Percentiles rank a stretch among this genome's conserved stretches.
phyloP scores from a whole-genome alignment of 805 yeast genomes.

The Ogataea polymorpha region DNA sequence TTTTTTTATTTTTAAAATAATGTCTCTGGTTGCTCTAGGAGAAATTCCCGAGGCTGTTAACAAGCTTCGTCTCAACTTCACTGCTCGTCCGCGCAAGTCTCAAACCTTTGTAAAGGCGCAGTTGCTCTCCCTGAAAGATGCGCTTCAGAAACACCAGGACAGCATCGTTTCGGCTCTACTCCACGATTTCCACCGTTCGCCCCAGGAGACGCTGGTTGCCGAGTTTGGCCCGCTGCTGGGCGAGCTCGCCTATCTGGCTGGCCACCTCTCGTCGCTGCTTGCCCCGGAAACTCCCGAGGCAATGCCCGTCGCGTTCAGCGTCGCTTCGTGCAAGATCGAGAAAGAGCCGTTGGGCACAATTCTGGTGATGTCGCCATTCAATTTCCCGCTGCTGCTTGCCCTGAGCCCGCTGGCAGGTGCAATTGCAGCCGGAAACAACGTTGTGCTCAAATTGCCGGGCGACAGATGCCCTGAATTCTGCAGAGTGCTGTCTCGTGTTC shows the following conservation, averaged over 20 bases:
- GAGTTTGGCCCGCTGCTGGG: conserved; percentile 52
- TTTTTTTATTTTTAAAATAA: neutral
- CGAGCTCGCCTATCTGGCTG: conserved; percentile 60
- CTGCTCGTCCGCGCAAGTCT: conserved; percentile 45
- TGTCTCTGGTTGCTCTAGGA: conserved; percentile 4
- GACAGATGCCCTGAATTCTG: conserved; percentile 69
- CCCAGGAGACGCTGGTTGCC: conserved; percentile 55
- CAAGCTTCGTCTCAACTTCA: conserved; percentile 40
- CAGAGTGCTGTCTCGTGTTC: conserved; percentile 49
- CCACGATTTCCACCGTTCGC: conserved; percentile 65
- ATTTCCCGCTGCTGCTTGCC: conserved; percentile 68
- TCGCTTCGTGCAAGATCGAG: conserved; percentile 30
- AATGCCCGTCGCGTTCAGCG: conserved; percentile 34
- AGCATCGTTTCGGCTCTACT: conserved; percentile 54
- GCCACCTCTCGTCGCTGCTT: conserved; percentile 58
- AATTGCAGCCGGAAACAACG: conserved; percentile 81
- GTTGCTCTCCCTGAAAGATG: conserved; percentile 64
- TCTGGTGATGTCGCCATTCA: conserved; percentile 74
- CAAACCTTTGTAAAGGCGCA: conserved; percentile 56
- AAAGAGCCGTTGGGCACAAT: conserved; percentile 59
- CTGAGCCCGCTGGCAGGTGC: conserved; percentile 73
- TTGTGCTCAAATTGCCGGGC: conserved; percentile 64
- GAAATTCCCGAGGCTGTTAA: conserved; percentile 49
- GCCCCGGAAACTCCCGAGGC: conserved; percentile 44
- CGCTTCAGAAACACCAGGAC: conserved; percentile 55